Evolutionary conservation across 208 protist species (phyloP), one percentile per base, ranked within the genome.

Genomic region (Leishmania amazonensis): DNA sequence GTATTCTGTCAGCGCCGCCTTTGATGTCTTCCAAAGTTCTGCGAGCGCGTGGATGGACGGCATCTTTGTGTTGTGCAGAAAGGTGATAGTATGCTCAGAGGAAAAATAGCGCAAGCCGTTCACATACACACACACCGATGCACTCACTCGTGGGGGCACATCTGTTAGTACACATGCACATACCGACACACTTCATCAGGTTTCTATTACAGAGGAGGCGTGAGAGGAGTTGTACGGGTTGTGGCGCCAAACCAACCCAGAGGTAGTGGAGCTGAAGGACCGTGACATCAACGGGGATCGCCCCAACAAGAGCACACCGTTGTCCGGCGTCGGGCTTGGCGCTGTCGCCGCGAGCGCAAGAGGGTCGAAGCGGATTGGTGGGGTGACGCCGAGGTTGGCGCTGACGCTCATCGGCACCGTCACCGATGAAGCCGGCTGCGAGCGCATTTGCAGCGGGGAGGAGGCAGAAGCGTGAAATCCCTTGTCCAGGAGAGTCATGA

Each of bases 241-340:
- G 80, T 97, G 94, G 2, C 91, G 88, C 92, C 94, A 97, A 45
- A 95, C 85, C 65, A 95, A 72, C 53, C 90, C 89, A 6, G 84
- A 86, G 0, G 91, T 78, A 31, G 90, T 95, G 35, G 89, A 95
- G 80, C 88, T 94, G 72, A 93, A 91, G 11, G 91, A 95, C 13
- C 91, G 87, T 15, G 81, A 80, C 85, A 81, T 88, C 17, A 84
- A 60, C 2, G 90, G 89, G 1, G 92, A 96, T 75, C 85, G 85
- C 19, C 86, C 81, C 83, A 93, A 77, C 62, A 80, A 74, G 15
- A 74, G 65, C 21, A 21, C 47, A 53, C 73, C 28, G 51, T 65
- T 78, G 51, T 81, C 85, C 64, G 57, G 80, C 75, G 51, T 53
- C 71, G 64, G 78, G 67, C 76, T 84, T 15, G 90, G 87, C 19